Base-by-base conservation (phyloP, 2,329 filamentous ascomycete genomes). In the Fusarium staphyleae region DNA sequence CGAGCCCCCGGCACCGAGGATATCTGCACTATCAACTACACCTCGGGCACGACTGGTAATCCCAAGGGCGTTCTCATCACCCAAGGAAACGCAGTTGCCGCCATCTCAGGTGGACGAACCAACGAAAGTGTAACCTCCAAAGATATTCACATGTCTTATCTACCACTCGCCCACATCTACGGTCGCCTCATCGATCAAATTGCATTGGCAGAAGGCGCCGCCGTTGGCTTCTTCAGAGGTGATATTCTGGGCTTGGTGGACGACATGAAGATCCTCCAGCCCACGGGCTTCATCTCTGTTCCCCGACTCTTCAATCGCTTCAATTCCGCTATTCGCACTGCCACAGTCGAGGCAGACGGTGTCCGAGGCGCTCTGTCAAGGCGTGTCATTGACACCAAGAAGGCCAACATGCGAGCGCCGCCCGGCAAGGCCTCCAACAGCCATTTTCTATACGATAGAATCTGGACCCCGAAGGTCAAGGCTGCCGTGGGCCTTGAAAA, bases 151-250 rank as follows among this genome's bases (percentile, higher is more conserved):
- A 84, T 91, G 52, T 98, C 93, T 1, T 99, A 98, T 75, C 83
- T 99, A 44, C 95, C 95, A 0, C 78, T 97, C 32, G 95, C 95
- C 9, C 95, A 99, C 72, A 98, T 99, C 67, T 97, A 91, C 73
- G 90, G 93, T 61, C 88, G 95, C 48, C 81, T 97, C 63, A 80
- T 87, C 33, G 95, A 99, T 71, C 89, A 96, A 71, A 79, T 81
- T 3, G 83, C 85, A 12, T 78, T 97, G 13, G 85, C 88, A 67
- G 81, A 84, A 45, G 93, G 91, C 48, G 85, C 84, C 28, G 78
- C 85, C 8, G 87, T 97, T 65, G 95, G 93, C 11, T 99, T 93
- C 74, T 99, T 97, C 83, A 91, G 95, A 66, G 95, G 95, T 48
- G 91, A 97, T 69, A 88, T 97, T 57, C 71, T 89, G 11, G 89